A percentile compares a stretch with the other conserved stretches of the same genome.
These are phyloP conservation scores for Trichothecium sympodiale DNA, from an alignment of 2,329 filamentous ascomycete species.

Conservation along the genomic window DNA sequence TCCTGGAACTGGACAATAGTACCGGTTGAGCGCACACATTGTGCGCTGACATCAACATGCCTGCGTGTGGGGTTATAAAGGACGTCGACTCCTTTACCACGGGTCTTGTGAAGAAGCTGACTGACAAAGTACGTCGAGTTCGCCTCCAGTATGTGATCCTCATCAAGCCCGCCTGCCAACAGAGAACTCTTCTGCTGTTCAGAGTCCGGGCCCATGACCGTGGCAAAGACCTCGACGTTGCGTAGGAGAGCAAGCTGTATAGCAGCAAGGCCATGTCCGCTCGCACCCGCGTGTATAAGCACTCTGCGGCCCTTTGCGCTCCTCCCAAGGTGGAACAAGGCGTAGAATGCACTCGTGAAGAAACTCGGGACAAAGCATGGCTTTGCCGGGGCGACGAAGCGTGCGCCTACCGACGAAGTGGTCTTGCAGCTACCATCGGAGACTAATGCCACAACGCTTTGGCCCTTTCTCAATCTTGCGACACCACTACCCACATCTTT, in stretches of 20 bases:
- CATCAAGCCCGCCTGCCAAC: slow-evolving; percentile 21
- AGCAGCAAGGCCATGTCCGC: slow-evolving; percentile 31
- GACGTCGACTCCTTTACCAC: slow-evolving; percentile 25
- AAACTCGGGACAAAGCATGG: slow-evolving; percentile 22
- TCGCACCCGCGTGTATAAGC: slow-evolving; percentile 32
- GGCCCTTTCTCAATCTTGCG: slow-evolving; percentile 19
- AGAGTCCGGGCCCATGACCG: slow-evolving; percentile 18
- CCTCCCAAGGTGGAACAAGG: slow-evolving; percentile 22
- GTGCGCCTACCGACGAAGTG: slow-evolving; percentile 18
- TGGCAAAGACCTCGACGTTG: slow-evolving; percentile 30
- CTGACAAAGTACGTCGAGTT: slow-evolving; percentile 21
- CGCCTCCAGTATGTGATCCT: slow-evolving; percentile 25
- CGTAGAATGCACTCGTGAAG: slow-evolving; percentile 30
- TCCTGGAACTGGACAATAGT: slow-evolving; percentile 19
- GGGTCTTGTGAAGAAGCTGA: slow-evolving; percentile 19
- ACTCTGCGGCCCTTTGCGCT: slow-evolving; percentile 17
- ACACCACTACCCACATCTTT: slow-evolving; percentile 21
- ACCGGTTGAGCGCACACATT: slow-evolving; percentile 25
- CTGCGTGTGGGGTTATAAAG: slow-evolving; percentile 34
- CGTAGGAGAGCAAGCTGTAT: slow-evolving; percentile 25
- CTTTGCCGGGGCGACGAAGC: slow-evolving; percentile 20
- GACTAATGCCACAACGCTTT: slow-evolving; percentile 30
- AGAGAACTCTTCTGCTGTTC: slow-evolving; percentile 21
- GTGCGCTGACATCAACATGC: slow-evolving; percentile 17
- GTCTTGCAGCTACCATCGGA: slow-evolving; percentile 22